These are phyloP conservation scores for Corymbia calophylla DNA, from an alignment of 441 rosid species.

Conservation along the genomic window DNA sequence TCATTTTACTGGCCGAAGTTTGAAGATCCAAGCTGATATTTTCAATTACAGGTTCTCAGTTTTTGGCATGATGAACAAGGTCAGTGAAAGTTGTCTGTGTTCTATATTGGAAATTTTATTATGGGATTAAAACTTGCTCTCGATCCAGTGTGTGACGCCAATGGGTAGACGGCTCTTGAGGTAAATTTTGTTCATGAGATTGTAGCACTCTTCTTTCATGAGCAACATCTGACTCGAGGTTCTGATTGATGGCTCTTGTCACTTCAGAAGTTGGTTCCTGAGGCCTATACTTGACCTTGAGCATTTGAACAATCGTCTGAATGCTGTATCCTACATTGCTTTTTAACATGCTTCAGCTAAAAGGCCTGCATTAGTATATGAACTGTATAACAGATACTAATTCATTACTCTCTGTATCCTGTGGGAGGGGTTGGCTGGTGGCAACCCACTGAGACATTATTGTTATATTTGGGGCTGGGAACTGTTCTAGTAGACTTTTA, in stretches of 20 bases:
- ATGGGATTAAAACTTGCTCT: conserved; percentile 24
- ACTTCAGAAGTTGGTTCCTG: conserved; percentile 87
- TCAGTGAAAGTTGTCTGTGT: conserved; percentile 23
- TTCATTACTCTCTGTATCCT: not conserved
- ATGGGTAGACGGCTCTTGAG: conserved; percentile 87
- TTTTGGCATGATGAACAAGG: conserved; percentile 98
- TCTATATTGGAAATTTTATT: conserved; percentile 7
- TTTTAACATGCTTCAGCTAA: not conserved
- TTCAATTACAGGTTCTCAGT: conserved; percentile 79
- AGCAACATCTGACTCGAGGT: conserved; percentile 1
- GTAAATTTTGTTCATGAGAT: conserved; percentile 28
- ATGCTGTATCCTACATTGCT: conserved; percentile 73
- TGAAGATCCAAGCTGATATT: conserved; percentile 17
- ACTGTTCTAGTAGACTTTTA: not conserved
- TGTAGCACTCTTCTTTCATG: conserved; percentile 5
- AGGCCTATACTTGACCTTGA: conserved; percentile 88
- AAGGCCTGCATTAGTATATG: not conserved
- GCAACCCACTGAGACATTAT: not conserved
- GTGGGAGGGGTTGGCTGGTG: not conserved
- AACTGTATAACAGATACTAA: not conserved
- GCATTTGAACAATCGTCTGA: conserved; percentile 67
- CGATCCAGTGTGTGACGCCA: conserved; percentile 82
- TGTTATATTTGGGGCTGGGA: not conserved
- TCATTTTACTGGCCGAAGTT: not conserved
- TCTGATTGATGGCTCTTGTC: conserved; percentile 12